Conservation (phyloP, 371 early-diverging fungal genomes). For the Nematocida ausubeli region DNA sequence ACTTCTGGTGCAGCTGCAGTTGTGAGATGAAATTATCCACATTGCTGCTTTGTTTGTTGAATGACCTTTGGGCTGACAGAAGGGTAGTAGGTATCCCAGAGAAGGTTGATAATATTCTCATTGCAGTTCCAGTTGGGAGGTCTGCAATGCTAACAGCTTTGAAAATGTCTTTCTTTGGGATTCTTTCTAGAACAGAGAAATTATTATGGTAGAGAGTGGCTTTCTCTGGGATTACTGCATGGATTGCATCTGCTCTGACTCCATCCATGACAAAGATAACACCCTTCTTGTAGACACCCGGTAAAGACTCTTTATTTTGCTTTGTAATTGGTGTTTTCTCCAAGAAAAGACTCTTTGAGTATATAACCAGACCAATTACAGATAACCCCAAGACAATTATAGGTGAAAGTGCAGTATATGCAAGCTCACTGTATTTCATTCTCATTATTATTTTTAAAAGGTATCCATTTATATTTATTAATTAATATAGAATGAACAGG, state of each 20-base stretch:
- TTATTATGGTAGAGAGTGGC: constrained; percentile 34
- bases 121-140: constrained; percentile 65
- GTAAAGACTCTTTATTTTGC: background rate
- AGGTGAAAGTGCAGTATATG: background rate
- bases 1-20: background rate
- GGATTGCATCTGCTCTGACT: constrained; percentile 62
- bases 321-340: constrained; percentile 4
- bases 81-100: constrained; percentile 65
- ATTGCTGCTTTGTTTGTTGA: constrained; percentile 29
- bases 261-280: constrained; percentile 66
- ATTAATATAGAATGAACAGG: background rate
- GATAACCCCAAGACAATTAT: background rate
- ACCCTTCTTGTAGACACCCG: constrained; percentile 50
- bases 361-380: background rate
- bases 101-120: constrained; percentile 57
- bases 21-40: constrained; percentile 58
- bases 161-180: constrained; percentile 22
- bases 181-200: constrained; percentile 18
- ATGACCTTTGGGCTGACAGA: constrained; percentile 57
- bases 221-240: constrained; percentile 17
- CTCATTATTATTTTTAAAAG: background rate
- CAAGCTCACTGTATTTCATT: no score
- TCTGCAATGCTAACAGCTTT: constrained; percentile 56
- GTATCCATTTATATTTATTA: background rate
- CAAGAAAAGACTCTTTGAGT: constrained; percentile 31